Base-by-base conservation (phyloP, 2,329 filamentous ascomycete genomes). In the Penicillium sp. region DNA sequence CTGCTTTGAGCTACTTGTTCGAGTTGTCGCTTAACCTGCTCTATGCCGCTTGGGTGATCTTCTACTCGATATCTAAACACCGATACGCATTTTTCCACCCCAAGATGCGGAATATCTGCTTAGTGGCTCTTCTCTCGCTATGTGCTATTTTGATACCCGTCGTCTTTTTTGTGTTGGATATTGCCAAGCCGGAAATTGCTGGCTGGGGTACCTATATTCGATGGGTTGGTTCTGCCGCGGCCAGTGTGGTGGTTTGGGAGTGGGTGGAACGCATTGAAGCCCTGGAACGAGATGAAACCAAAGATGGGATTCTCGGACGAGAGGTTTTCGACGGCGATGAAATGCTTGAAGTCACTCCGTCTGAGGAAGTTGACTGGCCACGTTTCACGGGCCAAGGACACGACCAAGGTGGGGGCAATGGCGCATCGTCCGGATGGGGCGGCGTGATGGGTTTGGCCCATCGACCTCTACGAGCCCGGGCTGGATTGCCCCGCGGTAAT, bases 181-280 rank as follows among this genome's bases (percentile, higher is more conserved):
- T 97, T 49, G 88, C 89, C 9, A 88, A 93, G 68, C 89, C 91
- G 27, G 87, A 91, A 60, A 88, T 96, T 60, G 90, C 90, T 39
- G 91, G 89, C 9, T 97, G 93, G 93, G 93, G 93, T 70, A 93
- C 96, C 70, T 97, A 96, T 70, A 93, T 96, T 45, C 83, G 92
- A 68, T 97, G 93, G 93, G 93, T 96, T n/a, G 93, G 93, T 48
- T 92, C 92, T 1, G 92, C 93, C 0, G 92, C 92, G 1, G 93
- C 93, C 29, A 96, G 91, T 75, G 93, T 96, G n/a, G 90, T 96
- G 23, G 93, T 97, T 2, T 97, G 93, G 93, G 93, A 97, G 75
- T 97, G 93, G 93, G 93, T 97, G 3, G 93, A 97, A 75, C 85
- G 93, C 27, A 97, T 97, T 49, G 93, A 97, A 73, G 91, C 92